phyloP scores from a whole-genome alignment of 2,329 filamentous ascomycete species.

The Ceratocystis destructans region DNA sequence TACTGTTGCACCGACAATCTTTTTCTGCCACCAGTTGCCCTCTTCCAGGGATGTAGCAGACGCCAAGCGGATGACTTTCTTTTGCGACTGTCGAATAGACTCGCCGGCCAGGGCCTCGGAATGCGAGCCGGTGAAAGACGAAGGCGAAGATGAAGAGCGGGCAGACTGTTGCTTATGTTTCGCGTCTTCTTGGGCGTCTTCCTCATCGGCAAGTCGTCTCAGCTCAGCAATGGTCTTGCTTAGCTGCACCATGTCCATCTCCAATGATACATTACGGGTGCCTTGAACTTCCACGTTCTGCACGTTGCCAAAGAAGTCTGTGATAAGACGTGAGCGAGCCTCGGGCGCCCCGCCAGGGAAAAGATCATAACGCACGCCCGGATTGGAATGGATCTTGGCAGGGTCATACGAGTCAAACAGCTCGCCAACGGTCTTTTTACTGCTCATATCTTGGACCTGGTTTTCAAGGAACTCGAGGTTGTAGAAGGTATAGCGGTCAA shows the following conservation, averaged over 20 bases:
- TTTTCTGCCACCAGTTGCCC: slow-evolving; percentile 54
- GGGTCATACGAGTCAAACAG: slow-evolving; percentile 94
- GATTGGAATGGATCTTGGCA: slow-evolving; percentile 83
- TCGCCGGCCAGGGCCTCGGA: background rate
- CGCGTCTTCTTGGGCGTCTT: slow-evolving; percentile 26
- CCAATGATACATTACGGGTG: slow-evolving; percentile 42
- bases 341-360: slow-evolving; percentile 71
- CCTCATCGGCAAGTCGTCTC: slow-evolving; percentile 36
- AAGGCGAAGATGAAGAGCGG: background rate
- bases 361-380: slow-evolving; percentile 88
- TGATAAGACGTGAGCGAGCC: slow-evolving; percentile 67
- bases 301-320: slow-evolving; percentile 97
- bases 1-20: slow-evolving; percentile 46
- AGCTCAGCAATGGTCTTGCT: slow-evolving; percentile 50
- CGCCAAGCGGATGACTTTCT: slow-evolving; percentile 17
- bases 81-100: slow-evolving; percentile 14
- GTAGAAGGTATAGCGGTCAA: slow-evolving; percentile 97
- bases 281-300: slow-evolving; percentile 87
- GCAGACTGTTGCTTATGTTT: slow-evolving; percentile 17
- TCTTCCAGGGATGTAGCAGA: slow-evolving; percentile 47
- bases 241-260: slow-evolving; percentile 65
- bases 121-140: background rate
- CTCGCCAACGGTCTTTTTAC: slow-evolving; percentile 81
- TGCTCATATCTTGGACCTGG: slow-evolving; percentile 71
- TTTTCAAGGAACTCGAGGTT: slow-evolving; percentile 93